Conservation (phyloP, 2,329 filamentous ascomycete species). For the Aulographum hederae region DNA sequence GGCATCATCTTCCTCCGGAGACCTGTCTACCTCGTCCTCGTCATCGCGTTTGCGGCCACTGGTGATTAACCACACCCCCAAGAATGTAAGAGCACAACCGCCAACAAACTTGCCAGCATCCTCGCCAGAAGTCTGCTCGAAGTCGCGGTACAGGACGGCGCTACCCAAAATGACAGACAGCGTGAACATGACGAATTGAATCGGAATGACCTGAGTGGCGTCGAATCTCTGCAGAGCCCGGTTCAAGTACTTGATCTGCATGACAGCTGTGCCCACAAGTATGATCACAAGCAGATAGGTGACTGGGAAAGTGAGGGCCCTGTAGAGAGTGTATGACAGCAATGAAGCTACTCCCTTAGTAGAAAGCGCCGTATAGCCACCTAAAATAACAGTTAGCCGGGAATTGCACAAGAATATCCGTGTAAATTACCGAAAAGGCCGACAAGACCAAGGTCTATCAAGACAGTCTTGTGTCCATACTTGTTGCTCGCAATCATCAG, state of each 20-base stretch:
- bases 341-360: constrained; percentile 95
- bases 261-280: constrained; percentile 66
- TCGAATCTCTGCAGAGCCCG: constrained; percentile 80
- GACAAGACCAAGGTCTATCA: constrained; percentile 86
- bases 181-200: constrained; percentile 94
- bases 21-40: constrained; percentile 37
- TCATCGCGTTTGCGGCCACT: constrained; percentile 49
- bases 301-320: constrained; percentile 77
- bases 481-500: constrained; percentile 69
- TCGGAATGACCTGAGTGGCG: constrained; percentile 93
- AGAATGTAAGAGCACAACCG: constrained; percentile 81
- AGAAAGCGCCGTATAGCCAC: constrained; percentile 88
- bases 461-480: constrained; percentile 70
- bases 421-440: constrained; percentile 59
- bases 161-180: constrained; percentile 89
- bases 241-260: constrained; percentile 97
- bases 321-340: constrained; percentile 76
- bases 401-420: constrained; percentile 5
- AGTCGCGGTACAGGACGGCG: constrained; percentile 84
- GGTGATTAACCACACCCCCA: constrained; percentile 94
- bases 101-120: constrained; percentile 74
- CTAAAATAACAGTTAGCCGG: constrained; percentile 23
- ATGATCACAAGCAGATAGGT: constrained; percentile 73
- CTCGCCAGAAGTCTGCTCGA: constrained; percentile 58
- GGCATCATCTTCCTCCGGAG: constrained; percentile 19